phyloP scores from a whole-genome alignment of 805 yeast genomes.

The Metschnikowia colocasiae region DNA sequence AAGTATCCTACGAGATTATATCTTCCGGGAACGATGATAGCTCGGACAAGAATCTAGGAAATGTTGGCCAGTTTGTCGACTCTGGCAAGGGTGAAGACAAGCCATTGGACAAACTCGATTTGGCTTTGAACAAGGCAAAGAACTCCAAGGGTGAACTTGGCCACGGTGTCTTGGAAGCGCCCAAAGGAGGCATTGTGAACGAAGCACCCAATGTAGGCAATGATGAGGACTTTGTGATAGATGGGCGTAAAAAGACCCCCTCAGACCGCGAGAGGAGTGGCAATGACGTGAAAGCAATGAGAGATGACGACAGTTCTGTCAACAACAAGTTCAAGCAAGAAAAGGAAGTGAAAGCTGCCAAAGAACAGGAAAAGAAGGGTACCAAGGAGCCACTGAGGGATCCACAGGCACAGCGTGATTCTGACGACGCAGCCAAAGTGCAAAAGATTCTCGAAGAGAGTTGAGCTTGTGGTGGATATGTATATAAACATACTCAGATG shows the following conservation, averaged over 20 bases:
- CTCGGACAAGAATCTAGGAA: slow-evolving; percentile 20
- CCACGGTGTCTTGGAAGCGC: slow-evolving; percentile 40
- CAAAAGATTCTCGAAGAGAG: slow-evolving; percentile 12
- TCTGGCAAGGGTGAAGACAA: slow-evolving; percentile 28
- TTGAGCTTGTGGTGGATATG: not conserved
- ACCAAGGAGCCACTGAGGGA: not conserved
- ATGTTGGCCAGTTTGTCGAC: slow-evolving; percentile 29
- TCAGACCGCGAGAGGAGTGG: slow-evolving; percentile 2
- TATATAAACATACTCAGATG: not conserved
- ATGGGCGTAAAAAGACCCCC: slow-evolving; percentile 13
- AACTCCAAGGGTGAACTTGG: slow-evolving; percentile 40
- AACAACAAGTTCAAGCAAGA: not conserved
- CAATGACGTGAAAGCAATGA: slow-evolving; percentile 13
- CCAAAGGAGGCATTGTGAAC: slow-evolving; percentile 45
- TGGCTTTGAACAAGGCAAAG: slow-evolving; percentile 38
- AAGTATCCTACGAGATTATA: slow-evolving; percentile 27
- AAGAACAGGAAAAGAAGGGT: not conserved
- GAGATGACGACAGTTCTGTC: slow-evolving; percentile 5
- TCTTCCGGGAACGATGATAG: slow-evolving; percentile 8
- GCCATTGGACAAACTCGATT: slow-evolving; percentile 31
- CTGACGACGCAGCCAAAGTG: slow-evolving; percentile 7
- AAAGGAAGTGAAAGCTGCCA: not conserved
- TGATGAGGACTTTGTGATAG: slow-evolving; percentile 29
- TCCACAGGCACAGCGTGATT: not conserved
- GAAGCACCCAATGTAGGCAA: slow-evolving; percentile 43